Evolutionary conservation across 2,329 filamentous ascomycete genomes (phyloP), one percentile per base, ranked within the genome.

Genomic region (Fusarium zealandicum): DNA sequence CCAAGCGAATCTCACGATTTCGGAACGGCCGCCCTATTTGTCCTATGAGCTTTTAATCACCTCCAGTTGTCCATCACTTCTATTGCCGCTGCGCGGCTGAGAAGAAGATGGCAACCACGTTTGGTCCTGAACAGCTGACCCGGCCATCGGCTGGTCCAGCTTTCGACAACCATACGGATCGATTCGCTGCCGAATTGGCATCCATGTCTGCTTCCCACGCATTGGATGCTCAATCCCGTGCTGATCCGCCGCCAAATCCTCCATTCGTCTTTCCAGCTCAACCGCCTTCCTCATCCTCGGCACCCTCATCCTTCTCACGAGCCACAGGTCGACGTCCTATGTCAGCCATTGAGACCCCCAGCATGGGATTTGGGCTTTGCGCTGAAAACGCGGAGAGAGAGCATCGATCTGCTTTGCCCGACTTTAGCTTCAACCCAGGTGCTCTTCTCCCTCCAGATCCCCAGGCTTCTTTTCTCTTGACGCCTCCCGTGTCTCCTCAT

Each of bases 231-330:
- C 44, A 68, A 12, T 30, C 51, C 18, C 42, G 52, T 42, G 55
- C 64, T 25, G 37, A 62, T 9, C 81, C 82, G 45, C 78, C 77
- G 43, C 85, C 85, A 39, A 89, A 89, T 46, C 86, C 87, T 25
- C 81, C 80, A 6, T 89, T 89, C 65, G 79, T 85, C 51, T 89
- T 89, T 64, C 87, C 86, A 2, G 72, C 77, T 17, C 72, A 76
- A 38, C 73, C 79, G 7, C 70, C 80, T 1, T 75, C 65, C 3
- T 57, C 81, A 6, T 74, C 76, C 16, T 78, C 80, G 2, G 76
- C 79, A 4, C 76, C 80, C 2, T 75, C 78, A 3, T 76, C 79
- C 0, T 76, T 76, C 37, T 78, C 82, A 8, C 75, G 82, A 56
- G 72, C 78, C 1, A 76, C 76, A 3, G 78, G 77, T 32, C 78